Evolutionary conservation across 768 basidiomycete genomes (phyloP).

Genomic region (Leccinum disarticulatum): DNA sequence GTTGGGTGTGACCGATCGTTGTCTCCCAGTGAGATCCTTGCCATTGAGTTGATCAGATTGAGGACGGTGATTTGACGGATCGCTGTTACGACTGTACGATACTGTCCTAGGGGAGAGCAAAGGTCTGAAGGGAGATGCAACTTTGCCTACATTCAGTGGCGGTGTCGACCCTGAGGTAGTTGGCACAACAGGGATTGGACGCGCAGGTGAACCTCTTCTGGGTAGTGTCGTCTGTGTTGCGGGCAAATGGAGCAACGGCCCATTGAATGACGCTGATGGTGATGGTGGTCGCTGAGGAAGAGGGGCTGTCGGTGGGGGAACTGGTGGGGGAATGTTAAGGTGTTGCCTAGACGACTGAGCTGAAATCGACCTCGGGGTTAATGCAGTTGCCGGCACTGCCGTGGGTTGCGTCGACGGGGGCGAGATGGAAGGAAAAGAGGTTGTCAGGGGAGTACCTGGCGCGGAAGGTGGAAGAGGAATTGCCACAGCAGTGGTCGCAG

Average conservation of each 20-base stretch:
- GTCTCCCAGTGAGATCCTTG: constrained; percentile 12
- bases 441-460: constrained; percentile 22
- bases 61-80: not conserved
- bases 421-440: constrained; percentile 7
- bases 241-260: constrained; percentile 1
- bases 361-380: constrained; percentile 10
- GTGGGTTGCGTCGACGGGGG: not conserved
- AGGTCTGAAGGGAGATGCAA: constrained; percentile 24
- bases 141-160: constrained; percentile 15
- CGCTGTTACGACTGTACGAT: constrained; percentile 2
- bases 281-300: constrained; percentile 30
- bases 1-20: constrained; percentile 13
- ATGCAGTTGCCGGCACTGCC: constrained; percentile 1
- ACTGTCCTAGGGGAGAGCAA: constrained; percentile 17
- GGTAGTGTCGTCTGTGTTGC: constrained; percentile 2
- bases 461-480: constrained; percentile 19
- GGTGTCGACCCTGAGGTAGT: constrained; percentile 8
- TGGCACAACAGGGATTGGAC: constrained; percentile 18
- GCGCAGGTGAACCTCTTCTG: constrained; percentile 16
- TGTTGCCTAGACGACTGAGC: constrained; percentile 27
- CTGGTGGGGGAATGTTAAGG: constrained; percentile 29
- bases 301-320: constrained; percentile 32
- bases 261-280: constrained; percentile 5
- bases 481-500: constrained; percentile 6
- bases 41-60: constrained; percentile 12